Percentiles rank a stretch among this genome's conserved stretches.
Evolutionary conservation across 345 rosid genomes (phyloP).

Genomic region (Euphorbia lathyris): DNA sequence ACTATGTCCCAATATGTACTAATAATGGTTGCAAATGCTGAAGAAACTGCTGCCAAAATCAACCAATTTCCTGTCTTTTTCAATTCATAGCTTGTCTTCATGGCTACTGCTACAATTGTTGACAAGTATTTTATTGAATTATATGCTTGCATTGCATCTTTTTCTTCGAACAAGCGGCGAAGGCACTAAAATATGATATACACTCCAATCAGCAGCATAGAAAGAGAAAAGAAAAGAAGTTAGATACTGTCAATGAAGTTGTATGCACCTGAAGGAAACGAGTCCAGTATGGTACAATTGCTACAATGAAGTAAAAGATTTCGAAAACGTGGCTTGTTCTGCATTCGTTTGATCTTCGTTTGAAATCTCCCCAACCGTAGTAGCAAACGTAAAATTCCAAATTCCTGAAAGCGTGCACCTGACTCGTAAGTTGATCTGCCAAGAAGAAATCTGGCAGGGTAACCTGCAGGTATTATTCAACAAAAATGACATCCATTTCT

Average conservation of each 20-base stretch:
- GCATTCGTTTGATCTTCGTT: conserved; percentile 47
- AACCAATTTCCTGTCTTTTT: conserved; percentile 31
- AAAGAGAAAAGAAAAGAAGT: no score
- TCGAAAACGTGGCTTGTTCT: conserved; percentile 39
- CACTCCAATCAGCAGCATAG: not conserved
- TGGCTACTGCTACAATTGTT: conserved; percentile 53
- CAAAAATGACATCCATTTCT: not conserved
- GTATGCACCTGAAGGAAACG: conserved; percentile 64
- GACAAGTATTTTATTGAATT: conserved; percentile 59
- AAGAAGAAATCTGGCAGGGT: conserved; percentile 82
- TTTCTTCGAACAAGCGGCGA: conserved; percentile 59
- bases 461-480: conserved; percentile 39
- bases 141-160: conserved; percentile 36
- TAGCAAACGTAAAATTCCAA: conserved; percentile 58
- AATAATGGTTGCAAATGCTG: conserved; percentile 48
- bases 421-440: conserved; percentile 79
- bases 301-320: conserved; percentile 43
- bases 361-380: conserved; percentile 62
- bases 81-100: conserved; percentile 39
- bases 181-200: conserved; percentile 41
- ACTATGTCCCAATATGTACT: conserved; percentile 71
- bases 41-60: conserved; percentile 47
- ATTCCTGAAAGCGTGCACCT: conserved; percentile 63
- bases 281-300: conserved; percentile 67
- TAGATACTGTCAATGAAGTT: not conserved